A percentile compares a stretch with the other conserved stretches of the same genome.
phyloP scores from a whole-genome alignment of 2,329 filamentous ascomycete species.

The Metarhizium rileyi region DNA sequence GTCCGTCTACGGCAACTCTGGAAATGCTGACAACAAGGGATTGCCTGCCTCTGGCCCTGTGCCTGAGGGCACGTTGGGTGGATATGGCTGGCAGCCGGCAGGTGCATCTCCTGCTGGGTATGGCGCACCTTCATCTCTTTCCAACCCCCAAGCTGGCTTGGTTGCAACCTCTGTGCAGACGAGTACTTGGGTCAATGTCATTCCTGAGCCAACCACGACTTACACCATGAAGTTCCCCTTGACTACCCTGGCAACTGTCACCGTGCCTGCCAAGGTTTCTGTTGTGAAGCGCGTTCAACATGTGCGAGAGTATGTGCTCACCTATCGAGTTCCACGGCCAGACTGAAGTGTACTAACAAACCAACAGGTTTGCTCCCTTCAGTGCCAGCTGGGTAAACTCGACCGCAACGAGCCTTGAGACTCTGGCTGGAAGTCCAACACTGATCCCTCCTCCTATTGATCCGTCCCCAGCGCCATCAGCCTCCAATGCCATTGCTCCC shows the following conservation, averaged over 20 bases:
- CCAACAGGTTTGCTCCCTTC: slow-evolving; percentile 10
- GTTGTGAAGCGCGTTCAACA: slow-evolving; percentile 17
- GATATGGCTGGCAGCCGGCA: slow-evolving; percentile 15
- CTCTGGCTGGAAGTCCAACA: neutral
- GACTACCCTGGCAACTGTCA: slow-evolving; percentile 27
- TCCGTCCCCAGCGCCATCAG: neutral
- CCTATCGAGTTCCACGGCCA: neutral
- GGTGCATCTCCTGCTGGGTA: slow-evolving; percentile 12
- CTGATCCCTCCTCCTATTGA: neutral
- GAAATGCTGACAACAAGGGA: slow-evolving; percentile 9
- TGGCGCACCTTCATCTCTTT: slow-evolving; percentile 15
- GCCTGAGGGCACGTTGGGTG: slow-evolving; percentile 8
- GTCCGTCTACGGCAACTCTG: slow-evolving; percentile 10
- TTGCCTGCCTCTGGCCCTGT: slow-evolving; percentile 8
- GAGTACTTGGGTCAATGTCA: slow-evolving; percentile 29
- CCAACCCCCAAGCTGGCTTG: slow-evolving; percentile 9
- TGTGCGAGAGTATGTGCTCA: slow-evolving; percentile 18
- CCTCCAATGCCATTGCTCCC: slow-evolving; percentile 5
- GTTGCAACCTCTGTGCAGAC: slow-evolving; percentile 19
- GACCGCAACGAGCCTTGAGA: slow-evolving; percentile 10
- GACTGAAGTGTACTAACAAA: neutral
- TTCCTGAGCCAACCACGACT: slow-evolving; percentile 28
- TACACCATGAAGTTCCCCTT: slow-evolving; percentile 29
- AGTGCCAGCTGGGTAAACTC: slow-evolving; percentile 21
- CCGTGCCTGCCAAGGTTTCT: slow-evolving; percentile 12